Conservation (phyloP, 2,329 filamentous ascomycete species). For the Hypoxylon sp. region DNA sequence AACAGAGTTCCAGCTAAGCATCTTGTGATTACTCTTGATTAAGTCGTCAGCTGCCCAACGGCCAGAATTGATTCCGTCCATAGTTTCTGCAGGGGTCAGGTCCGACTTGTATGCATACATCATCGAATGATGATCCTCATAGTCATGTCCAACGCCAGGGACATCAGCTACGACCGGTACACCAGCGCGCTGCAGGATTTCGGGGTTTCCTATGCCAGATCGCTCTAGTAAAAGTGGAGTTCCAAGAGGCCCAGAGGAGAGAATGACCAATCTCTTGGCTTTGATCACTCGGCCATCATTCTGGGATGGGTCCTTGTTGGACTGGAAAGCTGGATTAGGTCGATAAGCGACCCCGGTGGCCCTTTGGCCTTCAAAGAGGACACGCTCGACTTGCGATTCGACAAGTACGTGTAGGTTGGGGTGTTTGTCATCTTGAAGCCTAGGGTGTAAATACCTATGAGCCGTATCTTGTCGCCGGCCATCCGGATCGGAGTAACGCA, state of each 20-base stretch:
- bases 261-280: slow-evolving; percentile 64
- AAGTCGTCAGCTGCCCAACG: slow-evolving; percentile 46
- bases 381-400: slow-evolving; percentile 62
- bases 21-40: slow-evolving; percentile 36
- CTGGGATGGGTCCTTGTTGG: background rate
- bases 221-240: slow-evolving; percentile 66
- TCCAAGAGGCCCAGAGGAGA: slow-evolving; percentile 58
- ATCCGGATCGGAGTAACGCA: slow-evolving; percentile 52
- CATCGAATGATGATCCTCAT: slow-evolving; percentile 66
- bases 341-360: slow-evolving; percentile 39
- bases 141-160: slow-evolving; percentile 63
- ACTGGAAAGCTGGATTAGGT: slow-evolving; percentile 34
- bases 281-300: slow-evolving; percentile 49
- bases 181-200: slow-evolving; percentile 59
- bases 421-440: slow-evolving; percentile 60
- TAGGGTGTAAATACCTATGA: slow-evolving; percentile 66
- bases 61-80: slow-evolving; percentile 37
- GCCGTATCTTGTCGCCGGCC: slow-evolving; percentile 68
- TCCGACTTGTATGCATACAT: slow-evolving; percentile 62
- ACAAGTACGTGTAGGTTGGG: slow-evolving; percentile 68
- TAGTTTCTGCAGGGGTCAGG: slow-evolving; percentile 40
- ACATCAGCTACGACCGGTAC: slow-evolving; percentile 58
- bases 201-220: slow-evolving; percentile 64
- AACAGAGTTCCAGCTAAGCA: slow-evolving; percentile 48
- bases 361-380: slow-evolving; percentile 39